Base-by-base conservation (phyloP, 768 basidiomycete species). In the Sarcomyxa edulis region DNA sequence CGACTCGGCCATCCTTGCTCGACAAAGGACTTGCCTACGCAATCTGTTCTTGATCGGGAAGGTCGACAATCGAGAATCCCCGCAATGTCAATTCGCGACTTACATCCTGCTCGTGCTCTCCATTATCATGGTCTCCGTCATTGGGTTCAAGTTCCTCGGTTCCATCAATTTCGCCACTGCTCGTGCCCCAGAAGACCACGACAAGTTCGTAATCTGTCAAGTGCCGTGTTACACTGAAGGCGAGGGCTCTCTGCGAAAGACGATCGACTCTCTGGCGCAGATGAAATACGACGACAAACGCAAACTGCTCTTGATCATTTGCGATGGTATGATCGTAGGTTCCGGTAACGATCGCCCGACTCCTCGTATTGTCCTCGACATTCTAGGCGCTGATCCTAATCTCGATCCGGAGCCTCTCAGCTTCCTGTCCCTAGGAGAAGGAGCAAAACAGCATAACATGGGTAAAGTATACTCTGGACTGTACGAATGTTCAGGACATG, bases 221-320 rank as follows among this genome's bases (percentile, higher is more conserved):
- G 92, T 98, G 0, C 95, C 95, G 20, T 97, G 95, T 74, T 98
- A 98, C 58, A 98, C 95, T 3, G 95, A 98, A 71, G 95, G 93
- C 47, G 86, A 93, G 46, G 57, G 68, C 10, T 96, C 91, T 5
- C 68, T 98, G 35, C 74, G 86, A 34, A 71, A 69, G 49, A 96
- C 93, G 2, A 95, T 99, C 54, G 92, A 98, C 56, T 95, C 93
- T 4, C 67, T 99, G 41, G 91, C 95, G 2, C 78, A 86, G 57
- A 71, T 95, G 62, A 94, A 90, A 61, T 99, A 98, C 52, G 95
- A 99, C 53, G 95, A 99, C 68, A 99, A 98, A 64, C 86, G 95
- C 26, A 97, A 97, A 62, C 69, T 98, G 6, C 68, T 98, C 20
- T 74, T 95, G 45, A 69, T 97, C 65, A 84, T 97, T 51, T 98